Evolutionary conservation across 805 yeast species (phyloP).

Genomic region (Metschnikowia hibisci): DNA sequence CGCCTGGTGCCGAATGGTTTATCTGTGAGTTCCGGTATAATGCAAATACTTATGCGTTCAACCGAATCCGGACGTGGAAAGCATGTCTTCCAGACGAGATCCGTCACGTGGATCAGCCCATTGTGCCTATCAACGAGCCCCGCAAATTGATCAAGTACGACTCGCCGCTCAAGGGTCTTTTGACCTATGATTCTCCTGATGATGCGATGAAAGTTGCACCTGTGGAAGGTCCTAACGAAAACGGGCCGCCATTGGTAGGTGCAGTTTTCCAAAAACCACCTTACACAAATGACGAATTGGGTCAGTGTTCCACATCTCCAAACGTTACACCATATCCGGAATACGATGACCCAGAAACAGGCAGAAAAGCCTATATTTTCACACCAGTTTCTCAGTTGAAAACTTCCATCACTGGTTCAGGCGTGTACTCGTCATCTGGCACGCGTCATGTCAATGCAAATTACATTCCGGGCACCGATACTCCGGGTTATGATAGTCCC

Average conservation of each 20-base stretch:
- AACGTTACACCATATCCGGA: constrained; percentile 38
- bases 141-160: constrained; percentile 70
- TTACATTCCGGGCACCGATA: constrained; percentile 12
- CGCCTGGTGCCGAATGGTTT: constrained; percentile 78
- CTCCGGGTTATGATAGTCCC: constrained; percentile 5
- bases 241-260: constrained; percentile 92
- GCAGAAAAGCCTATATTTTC: constrained; percentile 39
- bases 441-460: constrained; percentile 15
- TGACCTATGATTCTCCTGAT: constrained; percentile 70
- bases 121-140: constrained; percentile 63
- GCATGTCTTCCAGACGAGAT: constrained; percentile 98
- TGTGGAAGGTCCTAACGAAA: constrained; percentile 67
- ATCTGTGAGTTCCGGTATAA: constrained; percentile 94
- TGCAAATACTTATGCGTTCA: constrained; percentile 84
- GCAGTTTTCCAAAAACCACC: constrained; percentile 79
- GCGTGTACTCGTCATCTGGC: constrained; percentile 13
- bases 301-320: constrained; percentile 53
- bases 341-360: constrained; percentile 33
- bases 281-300: constrained; percentile 76
- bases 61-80: constrained; percentile 96
- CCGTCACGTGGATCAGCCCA: constrained; percentile 72
- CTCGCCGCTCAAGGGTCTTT: constrained; percentile 76
- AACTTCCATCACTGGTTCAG: constrained; percentile 20
- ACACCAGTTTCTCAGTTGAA: constrained; percentile 44
- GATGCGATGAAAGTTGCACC: constrained; percentile 81